Evolutionary conservation across 208 protist species (phyloP).

Genomic region (Leishmania gerbilli): DNA sequence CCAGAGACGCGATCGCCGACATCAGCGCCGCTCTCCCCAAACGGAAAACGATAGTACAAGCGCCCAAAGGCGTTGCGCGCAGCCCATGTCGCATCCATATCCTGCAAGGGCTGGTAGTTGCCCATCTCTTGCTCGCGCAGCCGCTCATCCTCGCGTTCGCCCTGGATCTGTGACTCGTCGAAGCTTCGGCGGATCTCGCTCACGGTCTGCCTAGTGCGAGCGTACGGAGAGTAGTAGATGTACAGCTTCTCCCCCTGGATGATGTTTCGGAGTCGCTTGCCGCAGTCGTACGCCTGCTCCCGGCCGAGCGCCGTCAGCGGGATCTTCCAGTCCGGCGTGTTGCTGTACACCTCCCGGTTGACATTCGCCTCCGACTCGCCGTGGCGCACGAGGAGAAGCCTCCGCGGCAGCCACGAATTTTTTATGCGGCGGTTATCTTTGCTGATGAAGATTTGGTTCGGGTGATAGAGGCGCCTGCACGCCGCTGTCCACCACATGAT

Average conservation of each 20-base stretch:
- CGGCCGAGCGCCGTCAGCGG: slow-evolving; percentile 77
- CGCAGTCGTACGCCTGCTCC: slow-evolving; percentile 86
- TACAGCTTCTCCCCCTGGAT: slow-evolving; percentile 79
- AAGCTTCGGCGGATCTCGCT: slow-evolving; percentile 80
- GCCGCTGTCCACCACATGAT: slow-evolving; percentile 21
- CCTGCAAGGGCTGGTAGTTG: slow-evolving; percentile 85
- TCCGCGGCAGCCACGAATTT: slow-evolving; percentile 68
- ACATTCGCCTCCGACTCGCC: slow-evolving; percentile 88
- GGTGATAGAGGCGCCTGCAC: slow-evolving; percentile 29
- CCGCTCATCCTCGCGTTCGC: slow-evolving; percentile 92
- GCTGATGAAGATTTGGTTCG: slow-evolving; percentile 35
- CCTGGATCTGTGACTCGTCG: slow-evolving; percentile 63
- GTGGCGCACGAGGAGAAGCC: slow-evolving; percentile 85
- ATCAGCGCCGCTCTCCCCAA: slow-evolving; percentile 90
- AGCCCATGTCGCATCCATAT: slow-evolving; percentile 74
- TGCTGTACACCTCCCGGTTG: slow-evolving; percentile 77
- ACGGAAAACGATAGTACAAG: slow-evolving; percentile 92
- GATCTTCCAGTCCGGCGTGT: slow-evolving; percentile 90
- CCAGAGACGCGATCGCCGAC: slow-evolving; percentile 89
- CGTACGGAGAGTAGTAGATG: slow-evolving; percentile 92
- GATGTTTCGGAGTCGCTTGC: slow-evolving; percentile 66
- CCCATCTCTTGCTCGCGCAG: slow-evolving; percentile 95
- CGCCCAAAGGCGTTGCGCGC: slow-evolving; percentile 78
- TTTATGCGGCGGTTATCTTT: slow-evolving; percentile 20
- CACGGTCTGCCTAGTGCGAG: slow-evolving; percentile 84